Base-by-base conservation (phyloP, 139 green algal genomes). In the Chlamydomonas sphaeroides region DNA sequence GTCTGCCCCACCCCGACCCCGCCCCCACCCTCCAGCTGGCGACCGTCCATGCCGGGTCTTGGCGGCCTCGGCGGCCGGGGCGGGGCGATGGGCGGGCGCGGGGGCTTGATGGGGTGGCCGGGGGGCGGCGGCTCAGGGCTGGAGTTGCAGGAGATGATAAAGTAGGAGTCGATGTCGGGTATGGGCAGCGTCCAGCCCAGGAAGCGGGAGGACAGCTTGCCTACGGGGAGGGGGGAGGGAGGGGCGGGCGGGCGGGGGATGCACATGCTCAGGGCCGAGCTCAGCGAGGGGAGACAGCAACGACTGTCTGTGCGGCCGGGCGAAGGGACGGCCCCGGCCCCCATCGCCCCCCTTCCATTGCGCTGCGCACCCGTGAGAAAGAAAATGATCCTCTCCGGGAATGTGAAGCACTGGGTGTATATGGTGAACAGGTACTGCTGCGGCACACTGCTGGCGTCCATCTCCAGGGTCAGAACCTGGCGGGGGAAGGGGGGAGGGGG, bases 291-390 rank as follows among this genome's bases (percentile, higher is more conserved):
- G n/a, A n/a, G n/a, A n/a, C n/a, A n/a, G n/a, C n/a, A n/a, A n/a
- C n/a, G n/a, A n/a, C n/a, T n/a, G n/a, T n/a, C n/a, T n/a, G n/a
- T n/a, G n/a, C n/a, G n/a, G n/a, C n/a, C n/a, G n/a, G n/a, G n/a
- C n/a, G n/a, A n/a, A n/a, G n/a, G n/a, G n/a, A n/a, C n/a, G n/a
- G n/a, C n/a, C n/a, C n/a, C n/a, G n/a, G n/a, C n/a, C n/a, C n/a
- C n/a, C n/a, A n/a, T n/a, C n/a, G n/a, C n/a, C n/a, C n/a, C n/a
- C n/a, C n/a, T n/a, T n/a, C n/a, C n/a, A n/a, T n/a, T n/a, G n/a
- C n/a, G n/a, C n/a, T n/a, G n/a, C n/a, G n/a, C n/a, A n/a, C n/a
- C 92, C 33, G 89, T 88, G 0, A 97, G 85, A 75, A 97, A 96
- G 88, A 97, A 97, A 53, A 96, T 92, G 63, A 97, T 89, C 5